Base-by-base conservation (phyloP, 306 rosid species). In the Psophocarpus tetragonolobus region DNA sequence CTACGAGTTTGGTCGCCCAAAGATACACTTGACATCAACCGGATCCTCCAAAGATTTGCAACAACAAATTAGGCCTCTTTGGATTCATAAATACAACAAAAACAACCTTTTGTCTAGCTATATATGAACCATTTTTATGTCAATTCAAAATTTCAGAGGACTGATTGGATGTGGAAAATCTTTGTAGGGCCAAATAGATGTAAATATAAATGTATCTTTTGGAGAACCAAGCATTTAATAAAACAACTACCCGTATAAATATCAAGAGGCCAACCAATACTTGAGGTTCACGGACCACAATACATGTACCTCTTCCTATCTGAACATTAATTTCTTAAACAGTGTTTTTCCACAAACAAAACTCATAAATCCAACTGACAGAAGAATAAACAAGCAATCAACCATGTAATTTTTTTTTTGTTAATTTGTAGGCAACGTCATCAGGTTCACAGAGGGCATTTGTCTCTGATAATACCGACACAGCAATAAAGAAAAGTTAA, bases 301-400 rank as follows among this genome's bases (percentile, higher is more conserved):
- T 24, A 12, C 24, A 70, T 13, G 79, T 39, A 61, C 36, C 12
- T n/a, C 61, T 30, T 44, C 32, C 56, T 13, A 58, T 45, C 44
- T 15, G 33, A 39, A 78, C 79, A 58, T 73, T 20, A 86, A 81
- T 78, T 82, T 70, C 70, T 66, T 26, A 32, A 73, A 29, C 64
- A 48, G 68, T 45, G 24, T n/a, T 75, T n/a, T 75, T 68, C 56
- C 50, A 39, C 56, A 84, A 54, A 17, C 74, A 41, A 69, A 20
- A 76, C 57, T 71, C 47, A 54, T 10, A 30, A 66, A 62, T 54
- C 44, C 63, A 45, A 39, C 24, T 57, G 44, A 68, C 30, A 65
- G 24, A 76, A 81, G 8, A 80, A 71, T 73, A 35, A 75, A 38
- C 66, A 74, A 68, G 71, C 36, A 73, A 72, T 42, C 64, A 48